phyloP scores from a whole-genome alignment of 2,329 filamentous ascomycete genomes.

The Colletotrichum viniferum region DNA sequence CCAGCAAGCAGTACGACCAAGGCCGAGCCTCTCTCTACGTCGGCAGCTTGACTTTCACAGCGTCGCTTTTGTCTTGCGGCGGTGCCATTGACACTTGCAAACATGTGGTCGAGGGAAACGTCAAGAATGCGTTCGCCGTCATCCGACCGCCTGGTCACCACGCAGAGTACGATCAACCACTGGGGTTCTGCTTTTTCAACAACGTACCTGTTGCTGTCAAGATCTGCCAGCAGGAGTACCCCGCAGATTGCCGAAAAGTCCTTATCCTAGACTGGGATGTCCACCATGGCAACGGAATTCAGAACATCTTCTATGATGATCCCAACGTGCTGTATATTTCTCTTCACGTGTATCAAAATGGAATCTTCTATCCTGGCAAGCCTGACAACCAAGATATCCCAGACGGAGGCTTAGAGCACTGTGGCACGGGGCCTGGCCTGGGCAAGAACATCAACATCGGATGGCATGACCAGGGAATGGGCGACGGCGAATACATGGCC shows the following conservation, averaged over 20 bases:
- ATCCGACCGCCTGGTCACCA: slow-evolving; percentile 96
- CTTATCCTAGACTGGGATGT: slow-evolving; percentile 93
- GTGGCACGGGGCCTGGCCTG: slow-evolving; percentile 57
- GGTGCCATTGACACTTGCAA: slow-evolving; percentile 96
- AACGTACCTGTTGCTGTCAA: slow-evolving; percentile 94
- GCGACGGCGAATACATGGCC: slow-evolving; percentile 94
- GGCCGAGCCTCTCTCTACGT: slow-evolving; percentile 82
- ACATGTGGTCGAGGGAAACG: slow-evolving; percentile 79
- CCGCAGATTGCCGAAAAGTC: slow-evolving; percentile 82
- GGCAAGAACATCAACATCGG: slow-evolving; percentile 71
- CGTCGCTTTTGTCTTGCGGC: slow-evolving; percentile 83
- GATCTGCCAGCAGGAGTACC: slow-evolving; percentile 83
- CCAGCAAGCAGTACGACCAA: slow-evolving; percentile 66
- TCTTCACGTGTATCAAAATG: slow-evolving; percentile 84
- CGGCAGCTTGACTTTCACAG: slow-evolving; percentile 79
- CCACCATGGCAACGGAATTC: slow-evolving; percentile 86
- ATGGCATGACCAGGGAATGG: slow-evolving; percentile 79
- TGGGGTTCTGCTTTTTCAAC: slow-evolving; percentile 98
- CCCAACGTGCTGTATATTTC: slow-evolving; percentile 97
- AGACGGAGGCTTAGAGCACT: slow-evolving; percentile 66
- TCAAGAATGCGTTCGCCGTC: slow-evolving; percentile 95
- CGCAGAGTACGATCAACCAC: slow-evolving; percentile 82
- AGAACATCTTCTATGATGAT: slow-evolving; percentile 94
- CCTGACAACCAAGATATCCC: slow-evolving; percentile 61
- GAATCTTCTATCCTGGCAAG: slow-evolving; percentile 81